Evolutionary conservation across 2,329 filamentous ascomycete genomes (phyloP).

Genomic region (Colletotrichum sp.): DNA sequence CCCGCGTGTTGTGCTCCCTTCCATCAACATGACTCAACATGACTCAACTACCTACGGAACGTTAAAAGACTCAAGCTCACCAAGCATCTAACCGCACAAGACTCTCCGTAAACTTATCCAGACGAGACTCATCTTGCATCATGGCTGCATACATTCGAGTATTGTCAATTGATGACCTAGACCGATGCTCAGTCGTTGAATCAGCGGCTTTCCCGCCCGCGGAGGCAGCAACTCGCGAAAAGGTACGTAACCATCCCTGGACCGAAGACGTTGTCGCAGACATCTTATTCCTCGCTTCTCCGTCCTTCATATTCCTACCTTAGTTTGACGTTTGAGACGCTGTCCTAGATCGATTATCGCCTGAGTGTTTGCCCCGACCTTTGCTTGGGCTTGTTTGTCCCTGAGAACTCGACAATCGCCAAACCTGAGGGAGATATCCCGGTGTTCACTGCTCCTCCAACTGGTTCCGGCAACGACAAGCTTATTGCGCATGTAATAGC

Average conservation of each 20-base stretch:
- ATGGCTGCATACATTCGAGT: slow-evolving; percentile 29
- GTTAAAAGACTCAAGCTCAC: not conserved
- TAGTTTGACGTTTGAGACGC: not conserved
- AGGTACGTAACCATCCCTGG: slow-evolving; percentile 19
- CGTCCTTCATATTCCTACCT: not conserved
- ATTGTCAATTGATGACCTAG: slow-evolving; percentile 26
- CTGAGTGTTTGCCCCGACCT: slow-evolving; percentile 29
- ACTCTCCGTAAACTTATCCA: not conserved
- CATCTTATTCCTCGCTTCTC: not conserved
- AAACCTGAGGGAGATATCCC: not conserved
- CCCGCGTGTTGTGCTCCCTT: not conserved
- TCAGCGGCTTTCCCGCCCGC: slow-evolving; percentile 32
- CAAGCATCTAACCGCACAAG: not conserved
- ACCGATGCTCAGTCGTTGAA: slow-evolving; percentile 28
- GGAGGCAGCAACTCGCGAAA: slow-evolving; percentile 31
- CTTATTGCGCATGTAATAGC: slow-evolving; percentile 32
- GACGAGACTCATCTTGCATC: not conserved
- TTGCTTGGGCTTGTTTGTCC: slow-evolving; percentile 29
- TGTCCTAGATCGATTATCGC: slow-evolving; percentile 32
- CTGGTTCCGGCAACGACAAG: slow-evolving; percentile 3
- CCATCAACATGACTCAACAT: not conserved
- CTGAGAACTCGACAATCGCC: not conserved
- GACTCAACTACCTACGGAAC: not conserved
- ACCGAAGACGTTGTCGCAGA: not conserved
- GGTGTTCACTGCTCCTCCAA: slow-evolving; percentile 7